Conservation (phyloP, 2,329 filamentous ascomycete species). For the Colletotrichum camelliae region DNA sequence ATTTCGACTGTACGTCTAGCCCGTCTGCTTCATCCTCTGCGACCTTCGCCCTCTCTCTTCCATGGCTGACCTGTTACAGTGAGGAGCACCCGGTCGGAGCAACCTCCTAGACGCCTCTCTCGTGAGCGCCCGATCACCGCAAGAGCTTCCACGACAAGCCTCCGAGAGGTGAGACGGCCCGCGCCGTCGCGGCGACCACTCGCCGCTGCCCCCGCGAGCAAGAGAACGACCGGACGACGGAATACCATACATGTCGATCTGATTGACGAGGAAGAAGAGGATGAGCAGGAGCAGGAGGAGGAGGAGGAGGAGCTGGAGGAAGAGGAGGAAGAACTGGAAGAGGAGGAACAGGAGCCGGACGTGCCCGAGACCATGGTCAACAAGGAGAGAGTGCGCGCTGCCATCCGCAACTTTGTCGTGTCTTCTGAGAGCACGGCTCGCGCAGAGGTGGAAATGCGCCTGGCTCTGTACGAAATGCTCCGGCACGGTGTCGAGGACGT, state of each 20-base stretch:
- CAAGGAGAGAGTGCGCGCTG: not conserved
- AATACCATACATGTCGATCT: not conserved
- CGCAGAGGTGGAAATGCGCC: not conserved
- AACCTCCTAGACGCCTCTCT: not conserved
- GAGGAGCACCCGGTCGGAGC: not conserved
- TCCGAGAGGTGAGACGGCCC: not conserved
- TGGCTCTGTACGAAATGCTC: not conserved
- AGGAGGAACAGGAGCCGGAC: not conserved
- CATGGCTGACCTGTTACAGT: not conserved
- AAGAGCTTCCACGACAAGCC: not conserved
- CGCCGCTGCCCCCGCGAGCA: not conserved
- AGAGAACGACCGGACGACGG: not conserved
- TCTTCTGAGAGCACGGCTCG: not conserved
- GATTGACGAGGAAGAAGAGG: not conserved
- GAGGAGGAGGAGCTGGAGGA: not conserved
- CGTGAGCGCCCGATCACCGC: not conserved
- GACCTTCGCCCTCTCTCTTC: not conserved
- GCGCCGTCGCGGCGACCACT: not conserved
- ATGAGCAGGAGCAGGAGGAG: not conserved
- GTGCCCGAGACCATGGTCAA: not conserved
- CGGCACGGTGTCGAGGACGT: not conserved
- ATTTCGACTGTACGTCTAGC: not conserved
- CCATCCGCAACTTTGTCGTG: not conserved
- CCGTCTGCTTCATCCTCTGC: not conserved
- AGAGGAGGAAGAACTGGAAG: not conserved